Evolutionary conservation across 805 yeast genomes (phyloP).

Genomic region (Alloascoidea africana): DNA sequence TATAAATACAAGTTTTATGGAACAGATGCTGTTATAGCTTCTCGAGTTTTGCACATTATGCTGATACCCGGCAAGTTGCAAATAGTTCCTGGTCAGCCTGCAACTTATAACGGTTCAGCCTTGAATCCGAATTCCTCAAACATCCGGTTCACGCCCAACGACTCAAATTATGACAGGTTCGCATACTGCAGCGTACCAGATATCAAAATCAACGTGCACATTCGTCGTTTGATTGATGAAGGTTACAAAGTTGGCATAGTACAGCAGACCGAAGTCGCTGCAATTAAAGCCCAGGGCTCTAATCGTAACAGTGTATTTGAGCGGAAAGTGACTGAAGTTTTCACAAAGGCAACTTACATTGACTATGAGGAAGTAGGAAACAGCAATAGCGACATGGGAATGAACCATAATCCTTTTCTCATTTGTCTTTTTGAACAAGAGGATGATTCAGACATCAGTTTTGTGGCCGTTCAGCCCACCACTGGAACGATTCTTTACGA

Average conservation of each 20-base stretch:
- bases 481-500: slow-evolving; percentile 73
- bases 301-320: slow-evolving; percentile 46
- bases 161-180: slow-evolving; percentile 36
- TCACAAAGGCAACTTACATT: slow-evolving; percentile 74
- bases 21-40: slow-evolving; percentile 61
- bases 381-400: slow-evolving; percentile 5
- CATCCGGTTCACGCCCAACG: slow-evolving; percentile 12
- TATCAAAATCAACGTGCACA: slow-evolving; percentile 54
- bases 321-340: slow-evolving; percentile 53
- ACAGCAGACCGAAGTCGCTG: slow-evolving; percentile 71
- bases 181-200: slow-evolving; percentile 85
- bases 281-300: slow-evolving; percentile 40
- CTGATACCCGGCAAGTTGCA: slow-evolving; percentile 53
- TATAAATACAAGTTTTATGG: slow-evolving; percentile 84
- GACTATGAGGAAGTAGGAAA: slow-evolving; percentile 25
- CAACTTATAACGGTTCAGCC: too few species aligned
- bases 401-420: slow-evolving; percentile 5
- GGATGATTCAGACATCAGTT: slow-evolving; percentile 15
- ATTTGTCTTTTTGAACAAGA: slow-evolving; percentile 8
- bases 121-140: too few species aligned
- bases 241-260: slow-evolving; percentile 83
- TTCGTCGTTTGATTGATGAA: slow-evolving; percentile 51
- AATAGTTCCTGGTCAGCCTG: slow-evolving; percentile 31
- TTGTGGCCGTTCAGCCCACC: slow-evolving; percentile 53
- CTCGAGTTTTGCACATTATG: slow-evolving; percentile 54